These are phyloP conservation scores for Xerocomellus intermedius DNA, from an alignment of 768 basidiomycete species.

Conservation along the genomic window DNA sequence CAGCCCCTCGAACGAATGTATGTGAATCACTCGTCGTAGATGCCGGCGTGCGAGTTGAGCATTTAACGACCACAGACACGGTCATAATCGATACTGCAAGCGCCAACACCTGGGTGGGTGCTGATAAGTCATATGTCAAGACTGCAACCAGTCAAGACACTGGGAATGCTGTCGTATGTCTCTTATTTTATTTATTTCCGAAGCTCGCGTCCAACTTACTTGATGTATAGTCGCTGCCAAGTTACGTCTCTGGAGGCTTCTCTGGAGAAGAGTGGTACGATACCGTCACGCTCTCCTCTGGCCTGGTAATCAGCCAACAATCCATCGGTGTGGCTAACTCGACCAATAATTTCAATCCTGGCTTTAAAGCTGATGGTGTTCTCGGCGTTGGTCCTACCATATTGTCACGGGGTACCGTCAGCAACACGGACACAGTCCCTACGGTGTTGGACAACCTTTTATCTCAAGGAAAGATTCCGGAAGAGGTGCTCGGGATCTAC, in stretches of 20 bases:
- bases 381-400: conserved; percentile 36
- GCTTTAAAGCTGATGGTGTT: conserved; percentile 35
- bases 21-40: background rate
- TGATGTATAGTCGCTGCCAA: background rate
- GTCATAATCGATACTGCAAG: conserved; percentile 20
- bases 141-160: conserved; percentile 14
- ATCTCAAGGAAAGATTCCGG: conserved; percentile 26
- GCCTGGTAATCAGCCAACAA: conserved; percentile 24
- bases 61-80: conserved; percentile 12
- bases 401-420: conserved; percentile 29
- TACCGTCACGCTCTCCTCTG: conserved; percentile 9
- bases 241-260: background rate
- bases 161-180: conserved; percentile 17
- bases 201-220: background rate
- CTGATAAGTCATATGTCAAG: conserved; percentile 10
- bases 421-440: conserved; percentile 17
- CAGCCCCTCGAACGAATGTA: conserved; percentile 26
- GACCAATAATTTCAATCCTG: too few relatives aligned
- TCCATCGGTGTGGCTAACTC: conserved; percentile 19
- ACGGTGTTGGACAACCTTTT: conserved; percentile 38
- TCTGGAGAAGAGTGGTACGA: conserved; percentile 19
- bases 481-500: conserved; percentile 32
- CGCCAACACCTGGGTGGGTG: conserved; percentile 27
- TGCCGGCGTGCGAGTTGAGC: background rate
- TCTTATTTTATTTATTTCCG: too few relatives aligned